Evolutionary conservation across 2,329 filamentous ascomycete species (phyloP).

Genomic region (Pseudofabraea citricarpa): DNA sequence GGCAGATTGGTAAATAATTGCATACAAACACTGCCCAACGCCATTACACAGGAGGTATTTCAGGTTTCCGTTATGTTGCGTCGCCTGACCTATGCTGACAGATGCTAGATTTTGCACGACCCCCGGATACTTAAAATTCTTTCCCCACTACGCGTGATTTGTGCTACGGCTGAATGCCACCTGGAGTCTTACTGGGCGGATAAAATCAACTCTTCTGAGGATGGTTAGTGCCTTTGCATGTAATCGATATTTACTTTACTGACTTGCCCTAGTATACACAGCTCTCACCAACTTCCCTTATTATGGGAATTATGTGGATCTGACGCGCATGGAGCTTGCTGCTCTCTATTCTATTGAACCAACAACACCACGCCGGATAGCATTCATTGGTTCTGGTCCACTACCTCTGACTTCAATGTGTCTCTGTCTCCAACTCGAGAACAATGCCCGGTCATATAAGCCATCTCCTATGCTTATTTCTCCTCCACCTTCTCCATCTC

Average conservation of each 20-base stretch:
- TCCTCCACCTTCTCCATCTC: not conserved
- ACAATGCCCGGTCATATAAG: not conserved
- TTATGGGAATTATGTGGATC: conserved; percentile 42
- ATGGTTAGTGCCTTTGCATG: conserved; percentile 5
- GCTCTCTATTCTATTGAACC: conserved; percentile 33
- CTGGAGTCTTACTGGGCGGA: conserved; percentile 40
- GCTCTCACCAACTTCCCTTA: conserved; percentile 41
- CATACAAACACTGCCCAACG: no score
- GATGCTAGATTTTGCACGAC: conserved; percentile 34
- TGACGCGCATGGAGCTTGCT: conserved; percentile 40
- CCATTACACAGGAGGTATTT: no score
- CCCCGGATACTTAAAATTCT: conserved; percentile 28
- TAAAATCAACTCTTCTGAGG: conserved; percentile 23
- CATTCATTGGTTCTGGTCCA: conserved; percentile 46
- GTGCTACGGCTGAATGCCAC: conserved; percentile 37
- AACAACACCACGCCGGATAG: conserved; percentile 29
- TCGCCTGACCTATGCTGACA: no score
- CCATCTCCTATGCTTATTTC: not conserved
- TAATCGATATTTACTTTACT: conserved; percentile 2
- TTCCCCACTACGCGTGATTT: conserved; percentile 34
- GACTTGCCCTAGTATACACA: conserved; percentile 11
- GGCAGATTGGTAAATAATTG: no score
- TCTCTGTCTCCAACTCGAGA: conserved; percentile 31
- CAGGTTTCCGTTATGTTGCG: no score
- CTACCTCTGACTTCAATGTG: conserved; percentile 44